Evolutionary conservation across 192 early-diverging fungal species (phyloP), one percentile per base, ranked within the genome.

Genomic region (Thamnidium elegans): DNA sequence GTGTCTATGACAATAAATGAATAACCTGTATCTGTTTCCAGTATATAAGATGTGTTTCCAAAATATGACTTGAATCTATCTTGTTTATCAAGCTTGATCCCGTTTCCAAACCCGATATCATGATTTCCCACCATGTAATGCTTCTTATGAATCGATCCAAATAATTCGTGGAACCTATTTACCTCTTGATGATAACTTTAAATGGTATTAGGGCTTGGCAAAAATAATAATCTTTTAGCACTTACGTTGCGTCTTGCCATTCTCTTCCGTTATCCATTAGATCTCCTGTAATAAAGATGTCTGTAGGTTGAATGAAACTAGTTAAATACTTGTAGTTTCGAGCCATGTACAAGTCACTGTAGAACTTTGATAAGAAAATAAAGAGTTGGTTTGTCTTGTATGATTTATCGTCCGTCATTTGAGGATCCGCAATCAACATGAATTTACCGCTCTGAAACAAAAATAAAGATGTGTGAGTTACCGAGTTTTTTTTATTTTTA

Each of bases 351-450:
- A 92, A 73, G 63, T 94, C 94, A 10, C 89, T 91, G 71, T 90
- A 93, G 55, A 91, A 91, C 67, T 96, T 83, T 7, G 83, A 81
- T 3, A 89, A 23, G 9, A 61, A 66, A 6, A 93, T 79, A 0
- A 87, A 32, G 2, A 86, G 32, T 0, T 91, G 91, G 9, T 79
- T 70, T 44, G 88, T 87, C 3, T 79, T 71, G 67, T 98, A 98
- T 9, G 94, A 96, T 67, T 89, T 90, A 36, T 86, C 77, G 71
- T 96, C 96, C 42, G 93, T 94, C 45, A 98, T 83, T 68, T 98
- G 96, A 43, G 96, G 94, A 73, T 98, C 96, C 0, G 90, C 89
- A 45, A 98, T 78, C 8, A 98, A 65, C 11, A 87, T 86, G 17
- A 94, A 65, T 32, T 73, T 73, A 50, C 73, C 44, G 0, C 26